Conservation (phyloP, 208 protist species). For the Vickermania ingenoplastis region DNA sequence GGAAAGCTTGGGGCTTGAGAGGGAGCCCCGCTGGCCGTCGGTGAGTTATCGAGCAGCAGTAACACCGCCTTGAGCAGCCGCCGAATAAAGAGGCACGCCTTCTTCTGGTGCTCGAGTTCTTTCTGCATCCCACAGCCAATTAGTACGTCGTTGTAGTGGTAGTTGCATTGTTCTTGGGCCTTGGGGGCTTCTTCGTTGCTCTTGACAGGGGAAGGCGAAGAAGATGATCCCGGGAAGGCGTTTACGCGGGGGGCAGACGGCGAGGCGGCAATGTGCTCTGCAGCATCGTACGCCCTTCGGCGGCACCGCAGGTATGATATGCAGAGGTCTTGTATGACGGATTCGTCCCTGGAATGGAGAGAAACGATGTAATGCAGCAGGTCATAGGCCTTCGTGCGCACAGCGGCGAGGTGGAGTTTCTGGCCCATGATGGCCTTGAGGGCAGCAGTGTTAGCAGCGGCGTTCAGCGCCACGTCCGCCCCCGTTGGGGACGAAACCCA, state of each 20-base stretch:
- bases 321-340: not conserved
- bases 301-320: not conserved
- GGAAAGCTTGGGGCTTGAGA: not conserved
- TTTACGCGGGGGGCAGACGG: not conserved
- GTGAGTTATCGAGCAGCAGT: slow-evolving; percentile 9
- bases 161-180: slow-evolving; percentile 12
- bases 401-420: not conserved
- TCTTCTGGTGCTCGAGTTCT: slow-evolving; percentile 66
- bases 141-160: slow-evolving; percentile 59
- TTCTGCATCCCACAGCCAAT: slow-evolving; percentile 70
- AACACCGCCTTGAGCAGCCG: slow-evolving; percentile 40
- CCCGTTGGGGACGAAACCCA: not conserved
- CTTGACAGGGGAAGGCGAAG: slow-evolving; percentile 11
- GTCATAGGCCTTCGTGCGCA: not conserved
- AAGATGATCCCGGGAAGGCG: not conserved
- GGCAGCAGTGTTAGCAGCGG: not conserved
- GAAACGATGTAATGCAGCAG: not conserved
- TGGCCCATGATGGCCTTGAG: not conserved
- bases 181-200: slow-evolving; percentile 4
- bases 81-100: slow-evolving; percentile 70
- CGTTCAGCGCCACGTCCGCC: not conserved
- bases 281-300: not conserved
- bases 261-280: not conserved
- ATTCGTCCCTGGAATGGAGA: not conserved
- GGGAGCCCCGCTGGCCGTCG: not conserved